These are phyloP conservation scores for Combretum micranthum DNA, from an alignment of 345 rosid species.

Conservation along the genomic window DNA sequence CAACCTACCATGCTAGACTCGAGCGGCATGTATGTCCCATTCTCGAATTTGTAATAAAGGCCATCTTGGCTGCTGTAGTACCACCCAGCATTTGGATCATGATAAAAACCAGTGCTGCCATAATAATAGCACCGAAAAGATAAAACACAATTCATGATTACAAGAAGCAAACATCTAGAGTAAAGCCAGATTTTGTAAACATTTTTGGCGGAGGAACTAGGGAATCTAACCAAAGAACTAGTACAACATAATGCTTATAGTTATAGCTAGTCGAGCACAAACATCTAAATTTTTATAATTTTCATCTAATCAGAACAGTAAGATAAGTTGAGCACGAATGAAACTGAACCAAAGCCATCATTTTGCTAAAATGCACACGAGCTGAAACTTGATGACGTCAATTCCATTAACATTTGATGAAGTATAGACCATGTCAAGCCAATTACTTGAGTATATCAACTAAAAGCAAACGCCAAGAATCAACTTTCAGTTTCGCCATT, in stretches of 20 bases:
- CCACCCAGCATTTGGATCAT: constrained; percentile 84
- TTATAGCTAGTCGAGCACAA: no score
- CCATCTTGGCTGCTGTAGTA: constrained; percentile 77
- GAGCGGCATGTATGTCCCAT: constrained; percentile 63
- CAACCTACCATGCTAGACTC: constrained; percentile 31
- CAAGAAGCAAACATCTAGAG: not conserved
- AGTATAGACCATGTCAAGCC: no score
- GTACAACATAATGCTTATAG: not conserved
- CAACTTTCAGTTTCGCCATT: no score
- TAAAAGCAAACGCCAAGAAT: no score
- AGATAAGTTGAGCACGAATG: no score
- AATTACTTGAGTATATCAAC: no score
- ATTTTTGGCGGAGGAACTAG: not conserved
- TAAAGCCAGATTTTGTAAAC: not conserved
- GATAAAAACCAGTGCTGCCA: constrained; percentile 83
- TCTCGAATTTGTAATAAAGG: constrained; percentile 65
- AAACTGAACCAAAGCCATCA: no score
- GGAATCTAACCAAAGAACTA: not conserved
- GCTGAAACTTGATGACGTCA: no score
- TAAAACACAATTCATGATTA: not conserved
- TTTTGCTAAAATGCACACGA: no score
- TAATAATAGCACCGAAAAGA: not conserved
- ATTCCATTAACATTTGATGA: no score
- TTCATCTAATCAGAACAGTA: no score
- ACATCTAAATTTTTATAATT: no score